Percentiles rank a stretch among this genome's conserved stretches.
These are phyloP conservation scores for Quercus cerris DNA, from an alignment of 306 rosid genomes.

Conservation along the genomic window DNA sequence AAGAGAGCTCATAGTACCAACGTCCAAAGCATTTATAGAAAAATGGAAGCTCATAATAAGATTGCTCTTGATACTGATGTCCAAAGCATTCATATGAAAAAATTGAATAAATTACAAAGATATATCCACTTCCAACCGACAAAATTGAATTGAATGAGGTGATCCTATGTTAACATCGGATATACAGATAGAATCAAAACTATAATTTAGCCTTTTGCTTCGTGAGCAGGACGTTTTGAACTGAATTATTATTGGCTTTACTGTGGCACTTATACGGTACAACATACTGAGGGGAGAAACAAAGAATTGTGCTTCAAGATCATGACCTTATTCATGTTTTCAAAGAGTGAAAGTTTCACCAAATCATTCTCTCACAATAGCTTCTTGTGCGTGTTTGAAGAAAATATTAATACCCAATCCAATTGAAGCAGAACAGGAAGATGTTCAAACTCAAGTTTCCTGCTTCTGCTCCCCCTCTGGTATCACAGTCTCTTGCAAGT, in stretches of 20 bases:
- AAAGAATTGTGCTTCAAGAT: slow-evolving; percentile 20
- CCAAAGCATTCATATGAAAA: not conserved
- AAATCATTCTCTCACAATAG: not conserved
- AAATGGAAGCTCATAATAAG: too few species aligned
- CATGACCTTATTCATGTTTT: slow-evolving; percentile 17
- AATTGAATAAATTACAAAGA: not conserved
- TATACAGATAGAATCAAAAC: not conserved
- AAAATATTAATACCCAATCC: slow-evolving; percentile 26
- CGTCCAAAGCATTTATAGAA: too few species aligned
- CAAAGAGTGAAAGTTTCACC: not conserved
- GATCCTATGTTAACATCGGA: not conserved
- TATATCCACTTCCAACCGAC: not conserved
- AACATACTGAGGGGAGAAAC: not conserved
- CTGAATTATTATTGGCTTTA: slow-evolving; percentile 7
- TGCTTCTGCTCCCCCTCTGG: slow-evolving; percentile 73
- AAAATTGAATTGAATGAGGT: slow-evolving; percentile 8
- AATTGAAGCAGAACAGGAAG: slow-evolving; percentile 16
- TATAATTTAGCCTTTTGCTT: not conserved
- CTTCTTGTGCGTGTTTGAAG: slow-evolving; percentile 17
- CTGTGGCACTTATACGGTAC: not conserved
- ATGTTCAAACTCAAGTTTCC: slow-evolving; percentile 35
- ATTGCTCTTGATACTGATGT: too few species aligned
- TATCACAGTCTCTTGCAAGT: slow-evolving; percentile 73
- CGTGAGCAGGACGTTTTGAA: not conserved
- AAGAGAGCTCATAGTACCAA: too few species aligned